Evolutionary conservation across 768 basidiomycete species (phyloP).

Genomic region (Calocybe cyanea): DNA sequence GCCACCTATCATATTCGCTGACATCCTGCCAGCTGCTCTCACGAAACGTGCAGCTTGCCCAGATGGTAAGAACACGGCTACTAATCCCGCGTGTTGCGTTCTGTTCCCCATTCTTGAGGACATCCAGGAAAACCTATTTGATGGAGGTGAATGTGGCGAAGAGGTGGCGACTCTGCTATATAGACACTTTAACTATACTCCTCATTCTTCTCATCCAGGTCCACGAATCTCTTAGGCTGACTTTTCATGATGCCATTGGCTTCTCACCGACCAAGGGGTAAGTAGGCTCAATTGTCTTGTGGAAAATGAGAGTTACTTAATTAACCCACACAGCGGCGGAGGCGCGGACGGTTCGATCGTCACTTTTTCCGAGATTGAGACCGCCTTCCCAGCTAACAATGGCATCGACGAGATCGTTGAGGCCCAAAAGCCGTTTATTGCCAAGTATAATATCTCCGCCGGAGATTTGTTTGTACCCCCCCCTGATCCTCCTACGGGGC

Average conservation of each 20-base stretch:
- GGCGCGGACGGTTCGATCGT: constrained; percentile 50
- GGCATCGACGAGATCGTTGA: constrained; percentile 41
- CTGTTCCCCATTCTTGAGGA: constrained; percentile 37
- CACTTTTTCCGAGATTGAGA: constrained; percentile 39
- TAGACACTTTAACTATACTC: not conserved
- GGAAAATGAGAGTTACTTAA: not conserved
- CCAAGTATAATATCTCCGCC: constrained; percentile 30
- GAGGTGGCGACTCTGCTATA: constrained; percentile 15
- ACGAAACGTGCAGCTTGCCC: constrained; percentile 21
- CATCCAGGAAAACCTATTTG: constrained; percentile 34
- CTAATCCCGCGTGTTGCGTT: constrained; percentile 33
- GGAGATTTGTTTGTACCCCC: constrained; percentile 41
- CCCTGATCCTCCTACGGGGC: not conserved
- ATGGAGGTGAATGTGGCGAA: constrained; percentile 31
- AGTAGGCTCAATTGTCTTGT: constrained; percentile 5
- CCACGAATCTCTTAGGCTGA: constrained; percentile 23
- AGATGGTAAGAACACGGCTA: constrained; percentile 21
- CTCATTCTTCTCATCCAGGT: not conserved
- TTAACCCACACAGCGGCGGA: constrained; percentile 27
- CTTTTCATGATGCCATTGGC: constrained; percentile 44
- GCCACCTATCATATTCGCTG: not conserved
- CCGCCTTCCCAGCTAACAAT: constrained; percentile 35
- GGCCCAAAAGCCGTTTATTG: constrained; percentile 29
- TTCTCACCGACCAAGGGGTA: constrained; percentile 32
- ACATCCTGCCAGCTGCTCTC: constrained; percentile 8